These are phyloP conservation scores for Exophiala spinifera DNA, from an alignment of 2,329 filamentous ascomycete genomes.

Conservation along the genomic window DNA sequence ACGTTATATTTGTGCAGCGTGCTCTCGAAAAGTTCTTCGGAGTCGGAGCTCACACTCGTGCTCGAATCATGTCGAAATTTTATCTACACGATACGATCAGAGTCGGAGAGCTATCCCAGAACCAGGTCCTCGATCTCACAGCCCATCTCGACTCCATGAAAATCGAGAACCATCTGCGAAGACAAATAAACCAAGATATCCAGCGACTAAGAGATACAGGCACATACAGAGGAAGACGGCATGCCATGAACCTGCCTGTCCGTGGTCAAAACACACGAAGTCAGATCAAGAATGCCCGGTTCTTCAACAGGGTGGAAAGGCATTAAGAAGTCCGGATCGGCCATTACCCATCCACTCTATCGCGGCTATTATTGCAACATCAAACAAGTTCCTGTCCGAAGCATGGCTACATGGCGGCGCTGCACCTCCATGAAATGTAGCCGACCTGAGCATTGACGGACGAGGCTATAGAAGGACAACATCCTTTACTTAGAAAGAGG, in stretches of 20 bases:
- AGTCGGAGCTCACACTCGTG: constrained; percentile 67
- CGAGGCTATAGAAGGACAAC: too few relatives aligned
- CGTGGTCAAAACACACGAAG: constrained; percentile 84
- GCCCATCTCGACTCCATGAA: constrained; percentile 87
- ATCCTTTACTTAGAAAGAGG: too few relatives aligned
- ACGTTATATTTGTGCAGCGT: constrained; percentile 34
- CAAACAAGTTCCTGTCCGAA: too few relatives aligned
- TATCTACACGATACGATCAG: constrained; percentile 81
- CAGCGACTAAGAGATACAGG: constrained; percentile 84
- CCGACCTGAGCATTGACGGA: too few relatives aligned
- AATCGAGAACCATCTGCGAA: constrained; percentile 82
- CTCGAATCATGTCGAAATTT: constrained; percentile 80
- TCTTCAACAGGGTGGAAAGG: constrained; percentile 58
- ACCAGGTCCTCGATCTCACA: constrained; percentile 76
- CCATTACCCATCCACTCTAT: neutral
- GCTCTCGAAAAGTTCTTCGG: constrained; percentile 81
- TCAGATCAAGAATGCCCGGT: constrained; percentile 62
- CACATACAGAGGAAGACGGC: constrained; percentile 79
- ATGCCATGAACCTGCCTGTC: constrained; percentile 89
- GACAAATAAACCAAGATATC: constrained; percentile 80
- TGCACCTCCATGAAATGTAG: too few relatives aligned
- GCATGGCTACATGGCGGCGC: too few relatives aligned
- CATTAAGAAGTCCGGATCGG: constrained; percentile 36
- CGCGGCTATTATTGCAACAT: too few relatives aligned
- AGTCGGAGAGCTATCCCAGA: constrained; percentile 69